Base-by-base conservation (phyloP, 2,329 filamentous ascomycete genomes). In the Cordyceps sp. region DNA sequence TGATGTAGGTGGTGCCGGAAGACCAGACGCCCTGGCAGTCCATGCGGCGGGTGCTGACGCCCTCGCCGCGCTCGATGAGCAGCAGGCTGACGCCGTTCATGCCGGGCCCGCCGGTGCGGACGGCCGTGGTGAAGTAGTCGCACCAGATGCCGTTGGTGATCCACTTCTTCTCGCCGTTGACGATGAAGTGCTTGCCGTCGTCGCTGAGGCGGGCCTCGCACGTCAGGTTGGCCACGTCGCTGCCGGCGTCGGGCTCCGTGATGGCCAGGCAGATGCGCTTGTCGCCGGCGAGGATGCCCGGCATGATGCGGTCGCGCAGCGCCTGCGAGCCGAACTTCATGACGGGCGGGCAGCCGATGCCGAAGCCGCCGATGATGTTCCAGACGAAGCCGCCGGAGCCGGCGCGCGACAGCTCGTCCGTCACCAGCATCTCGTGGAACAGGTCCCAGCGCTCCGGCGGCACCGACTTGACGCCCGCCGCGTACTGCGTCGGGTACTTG, bases 121-220 rank as follows among this genome's bases (percentile, higher is more conserved):
- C 90, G 18, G 88, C 90, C 12, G 83, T 92, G 34, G 90, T 96
- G 66, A 96, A 96, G 64, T 96, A 98, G 57, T 98, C 90, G 39
- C 68, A 73, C 84, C 85, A 94, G 48, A 94, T 73, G 49, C 90
- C 90, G 59, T 98, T 98, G 48, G 88, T 96, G 57, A 96, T 96
- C 88, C 90, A 96, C 64, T 98, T 98, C 79, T 98, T 96, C 73
- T 94, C 88, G 34, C 90, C 90, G 50, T 96, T 98, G 59, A 98
- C 90, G 44, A 96, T 96, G 60, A 92, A 98, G 62, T 96, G 84
- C 66, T 96, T 96, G 49, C 90, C 90, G 47, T 98, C 90, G 45
- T 90, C 81, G 40, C 72, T 82, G 36, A 96, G 69, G 66, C 93
- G 93, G 18, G 90, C 90, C 65, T 96, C 86, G 56, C 88, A 96